Evolutionary conservation across 306 rosid species (phyloP).

Genomic region (Dicorynia guianensis): DNA sequence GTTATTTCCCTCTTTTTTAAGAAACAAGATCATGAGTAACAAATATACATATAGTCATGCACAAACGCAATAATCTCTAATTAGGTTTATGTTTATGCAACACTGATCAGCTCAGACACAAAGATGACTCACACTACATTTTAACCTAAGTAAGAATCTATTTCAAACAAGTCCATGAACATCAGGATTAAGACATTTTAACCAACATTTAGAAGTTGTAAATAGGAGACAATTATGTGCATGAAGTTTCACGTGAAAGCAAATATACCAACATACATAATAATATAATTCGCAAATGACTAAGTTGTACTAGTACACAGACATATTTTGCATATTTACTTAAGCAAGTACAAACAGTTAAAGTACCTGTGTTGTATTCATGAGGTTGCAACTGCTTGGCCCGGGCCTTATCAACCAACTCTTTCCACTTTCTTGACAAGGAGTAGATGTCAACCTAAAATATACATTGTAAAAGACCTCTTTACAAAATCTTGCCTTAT

Average conservation of each 20-base stretch:
- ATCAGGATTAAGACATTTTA: too few relatives aligned
- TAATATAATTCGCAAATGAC: background rate
- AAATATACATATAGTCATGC: background rate
- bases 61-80: background rate
- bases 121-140: background rate
- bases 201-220: background rate
- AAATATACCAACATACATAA: background rate
- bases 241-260: background rate
- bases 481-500: slow-evolving; percentile 15
- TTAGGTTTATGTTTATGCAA: too few relatives aligned
- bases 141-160: background rate
- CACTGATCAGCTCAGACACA: background rate
- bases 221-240: background rate
- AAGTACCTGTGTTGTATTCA: slow-evolving; percentile 79
- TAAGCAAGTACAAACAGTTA: background rate
- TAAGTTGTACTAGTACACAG: background rate
- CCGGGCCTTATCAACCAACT: slow-evolving; percentile 91
- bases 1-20: too few relatives aligned
- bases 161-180: background rate
- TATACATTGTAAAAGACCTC: slow-evolving; percentile 31
- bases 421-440: slow-evolving; percentile 96
- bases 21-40: background rate
- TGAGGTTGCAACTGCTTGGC: slow-evolving; percentile 98
- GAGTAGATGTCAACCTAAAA: slow-evolving; percentile 85
- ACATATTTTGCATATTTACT: background rate